phyloP scores from a whole-genome alignment of 2,329 filamentous ascomycete species.

The Colletotrichum eremochloae region DNA sequence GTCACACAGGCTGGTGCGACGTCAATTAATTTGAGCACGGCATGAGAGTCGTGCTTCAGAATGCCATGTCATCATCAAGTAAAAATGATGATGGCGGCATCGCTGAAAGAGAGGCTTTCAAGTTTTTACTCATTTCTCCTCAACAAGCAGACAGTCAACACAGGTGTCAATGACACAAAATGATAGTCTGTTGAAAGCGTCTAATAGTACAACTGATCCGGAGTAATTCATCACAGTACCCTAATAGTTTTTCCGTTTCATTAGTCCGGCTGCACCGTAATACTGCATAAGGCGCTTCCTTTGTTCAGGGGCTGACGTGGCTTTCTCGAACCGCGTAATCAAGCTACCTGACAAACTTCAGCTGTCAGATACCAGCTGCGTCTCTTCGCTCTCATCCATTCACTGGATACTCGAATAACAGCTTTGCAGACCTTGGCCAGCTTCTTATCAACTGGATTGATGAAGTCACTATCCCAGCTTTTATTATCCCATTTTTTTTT shows the following conservation, averaged over 20 bases:
- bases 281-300: background rate
- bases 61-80: background rate
- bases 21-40: background rate
- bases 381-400: background rate
- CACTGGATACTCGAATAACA: rapidly evolving
- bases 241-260: background rate
- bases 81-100: background rate
- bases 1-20: background rate
- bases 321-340: background rate
- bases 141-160: background rate
- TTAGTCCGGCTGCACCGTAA: background rate
- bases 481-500: background rate
- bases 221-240: background rate
- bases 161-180: background rate
- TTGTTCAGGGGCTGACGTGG: background rate
- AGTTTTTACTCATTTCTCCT: background rate
- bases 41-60: background rate
- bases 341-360: background rate
- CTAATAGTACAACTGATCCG: background rate
- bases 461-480: too few relatives aligned
- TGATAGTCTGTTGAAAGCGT: background rate
- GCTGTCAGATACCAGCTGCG: background rate
- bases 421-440: background rate
- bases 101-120: background rate
- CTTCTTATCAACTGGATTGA: background rate